Conservation (phyloP, 2,329 filamentous ascomycete species). For the Exserohilum rostratum region DNA sequence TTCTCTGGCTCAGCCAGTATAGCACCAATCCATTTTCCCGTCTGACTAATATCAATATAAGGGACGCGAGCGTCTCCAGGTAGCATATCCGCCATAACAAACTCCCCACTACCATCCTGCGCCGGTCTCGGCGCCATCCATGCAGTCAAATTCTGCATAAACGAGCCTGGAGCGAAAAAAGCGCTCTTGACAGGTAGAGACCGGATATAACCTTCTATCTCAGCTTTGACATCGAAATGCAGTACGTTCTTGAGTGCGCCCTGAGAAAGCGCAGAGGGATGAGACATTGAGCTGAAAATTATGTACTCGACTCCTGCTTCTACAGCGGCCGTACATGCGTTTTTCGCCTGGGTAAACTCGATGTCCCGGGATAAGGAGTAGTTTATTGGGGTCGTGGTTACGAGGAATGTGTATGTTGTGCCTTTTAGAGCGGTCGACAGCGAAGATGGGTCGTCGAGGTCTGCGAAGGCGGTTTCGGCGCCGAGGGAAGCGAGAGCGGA, state of each 20-base stretch:
- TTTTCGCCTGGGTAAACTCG: constrained; percentile 36
- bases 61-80: constrained; percentile 43
- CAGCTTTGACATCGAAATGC: constrained; percentile 65
- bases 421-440: constrained; percentile 31
- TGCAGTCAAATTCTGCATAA: constrained; percentile 58
- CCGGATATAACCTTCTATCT: constrained; percentile 62
- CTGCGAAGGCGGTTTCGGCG: constrained; percentile 60
- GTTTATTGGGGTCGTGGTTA: constrained; percentile 37
- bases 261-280: constrained; percentile 33
- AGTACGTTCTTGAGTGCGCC: constrained; percentile 46
- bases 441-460: constrained; percentile 51
- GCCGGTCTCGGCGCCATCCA: constrained; percentile 23
- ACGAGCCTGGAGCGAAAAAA: constrained; percentile 61
- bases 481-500: constrained; percentile 55
- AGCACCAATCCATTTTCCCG: constrained; percentile 52
- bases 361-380: constrained; percentile 25
- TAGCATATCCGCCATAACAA: constrained; percentile 24
- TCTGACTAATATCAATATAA: constrained; percentile 55
- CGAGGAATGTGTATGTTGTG: constrained; percentile 34
- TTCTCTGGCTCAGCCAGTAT: constrained; percentile 53
- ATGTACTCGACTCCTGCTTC: constrained; percentile 46
- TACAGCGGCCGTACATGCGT: constrained; percentile 41
- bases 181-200: constrained; percentile 55
- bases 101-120: constrained; percentile 32
- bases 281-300: constrained; percentile 47